Percentiles rank a stretch among this genome's conserved stretches.
These are phyloP conservation scores for Neonectria ditissima DNA, from an alignment of 2,329 filamentous ascomycete species.

Conservation along the genomic window DNA sequence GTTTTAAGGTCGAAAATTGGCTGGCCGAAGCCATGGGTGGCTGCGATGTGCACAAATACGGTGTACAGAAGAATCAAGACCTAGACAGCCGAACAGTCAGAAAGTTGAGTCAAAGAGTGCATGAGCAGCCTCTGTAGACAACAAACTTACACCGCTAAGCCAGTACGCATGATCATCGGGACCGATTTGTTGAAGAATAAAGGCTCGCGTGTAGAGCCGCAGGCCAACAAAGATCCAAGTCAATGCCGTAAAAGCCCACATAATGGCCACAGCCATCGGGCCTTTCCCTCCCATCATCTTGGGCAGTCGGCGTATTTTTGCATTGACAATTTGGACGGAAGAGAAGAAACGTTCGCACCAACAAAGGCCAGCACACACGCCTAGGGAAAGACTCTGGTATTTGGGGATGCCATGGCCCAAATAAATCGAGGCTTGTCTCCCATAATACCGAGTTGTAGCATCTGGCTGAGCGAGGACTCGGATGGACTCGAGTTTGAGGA, in stretches of 20 bases:
- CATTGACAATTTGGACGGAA: neutral
- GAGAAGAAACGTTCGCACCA: neutral
- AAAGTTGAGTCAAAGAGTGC: neutral
- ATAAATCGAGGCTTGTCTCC: neutral
- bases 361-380: conserved; percentile 3
- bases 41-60: conserved; percentile 46
- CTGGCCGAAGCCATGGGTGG: conserved; percentile 50
- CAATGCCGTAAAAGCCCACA: conserved; percentile 42
- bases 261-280: conserved; percentile 39
- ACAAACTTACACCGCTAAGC: conserved; percentile 22
- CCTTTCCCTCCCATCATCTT: conserved; percentile 37
- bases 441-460: neutral
- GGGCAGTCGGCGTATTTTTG: neutral
- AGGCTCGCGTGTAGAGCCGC: conserved; percentile 51
- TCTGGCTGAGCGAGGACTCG: neutral
- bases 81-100: neutral
- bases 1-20: conserved; percentile 28
- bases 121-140: neutral
- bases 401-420: neutral
- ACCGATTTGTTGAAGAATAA: conserved; percentile 44
- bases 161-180: conserved; percentile 50
- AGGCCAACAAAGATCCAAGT: conserved; percentile 48
- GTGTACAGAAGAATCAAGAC: conserved; percentile 48
- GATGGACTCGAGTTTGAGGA: neutral
- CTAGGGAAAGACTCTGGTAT: neutral